A percentile compares a stretch with the other conserved stretches of the same genome.
Conservation (phyloP, 2,329 filamentous ascomycete genomes). For the Penicillium concentricum region DNA sequence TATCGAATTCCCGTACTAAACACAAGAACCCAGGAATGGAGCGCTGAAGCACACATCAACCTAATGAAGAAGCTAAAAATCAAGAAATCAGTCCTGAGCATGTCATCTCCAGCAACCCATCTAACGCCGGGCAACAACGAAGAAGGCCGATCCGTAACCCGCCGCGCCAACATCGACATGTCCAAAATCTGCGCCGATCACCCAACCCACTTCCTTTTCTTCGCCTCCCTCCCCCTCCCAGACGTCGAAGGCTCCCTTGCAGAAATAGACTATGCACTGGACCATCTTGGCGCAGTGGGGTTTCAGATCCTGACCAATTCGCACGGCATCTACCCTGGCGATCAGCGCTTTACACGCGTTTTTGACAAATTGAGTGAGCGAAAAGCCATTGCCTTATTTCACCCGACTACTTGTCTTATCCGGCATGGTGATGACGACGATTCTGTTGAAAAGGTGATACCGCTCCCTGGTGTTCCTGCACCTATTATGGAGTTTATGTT, state of each 20-base stretch:
- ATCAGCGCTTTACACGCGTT: constrained; percentile 45
- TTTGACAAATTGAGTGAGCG: constrained; percentile 51
- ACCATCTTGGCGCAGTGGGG: constrained; percentile 50
- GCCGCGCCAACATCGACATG: constrained; percentile 35
- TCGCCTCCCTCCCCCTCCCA: constrained; percentile 55
- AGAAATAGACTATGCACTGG: constrained; percentile 49
- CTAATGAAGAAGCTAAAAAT: constrained; percentile 54
- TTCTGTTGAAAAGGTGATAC: constrained; percentile 11
- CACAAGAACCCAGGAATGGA: constrained; percentile 41
- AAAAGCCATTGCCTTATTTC: constrained; percentile 53
- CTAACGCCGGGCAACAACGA: constrained; percentile 42
- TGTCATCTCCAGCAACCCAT: constrained; percentile 55
- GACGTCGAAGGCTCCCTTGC: constrained; percentile 48
- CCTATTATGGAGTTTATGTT: constrained; percentile 32
- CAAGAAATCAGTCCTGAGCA: constrained; percentile 53
- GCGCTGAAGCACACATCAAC: constrained; percentile 45
- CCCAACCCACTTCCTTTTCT: constrained; percentile 50
- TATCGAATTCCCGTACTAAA: neutral
- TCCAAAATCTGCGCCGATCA: constrained; percentile 26
- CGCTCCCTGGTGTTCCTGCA: constrained; percentile 17
- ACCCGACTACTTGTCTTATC: constrained; percentile 46
- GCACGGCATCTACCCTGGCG: constrained; percentile 54
- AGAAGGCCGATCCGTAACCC: constrained; percentile 39
- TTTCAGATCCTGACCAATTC: constrained; percentile 54
- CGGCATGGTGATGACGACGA: neutral